Conservation (phyloP, 371 early-diverging fungal species). For the Choanephora cucurbitarum region DNA sequence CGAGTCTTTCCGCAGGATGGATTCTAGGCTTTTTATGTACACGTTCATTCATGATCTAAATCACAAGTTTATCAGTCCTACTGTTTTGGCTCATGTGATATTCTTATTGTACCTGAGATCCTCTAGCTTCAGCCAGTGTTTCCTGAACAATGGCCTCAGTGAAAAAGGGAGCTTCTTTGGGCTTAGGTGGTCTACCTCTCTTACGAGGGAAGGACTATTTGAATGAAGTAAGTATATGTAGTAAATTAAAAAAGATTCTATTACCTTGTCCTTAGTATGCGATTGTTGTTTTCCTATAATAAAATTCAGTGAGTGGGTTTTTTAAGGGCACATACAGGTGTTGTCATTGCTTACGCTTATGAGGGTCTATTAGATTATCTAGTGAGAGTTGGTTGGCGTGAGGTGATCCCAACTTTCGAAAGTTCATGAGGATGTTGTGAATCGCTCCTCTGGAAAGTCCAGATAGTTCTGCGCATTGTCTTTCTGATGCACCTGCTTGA, state of each 20-base stretch:
- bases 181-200: constrained; percentile 38
- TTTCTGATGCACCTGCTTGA: constrained; percentile 52
- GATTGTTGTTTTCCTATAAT: too few relatives aligned
- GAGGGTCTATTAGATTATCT: background rate
- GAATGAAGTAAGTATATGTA: too few relatives aligned
- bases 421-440: constrained; percentile 43
- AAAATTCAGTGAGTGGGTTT: background rate
- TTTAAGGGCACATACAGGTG: background rate
- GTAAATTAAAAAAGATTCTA: background rate
- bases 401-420: constrained; percentile 42
- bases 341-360: background rate
- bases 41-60: background rate
- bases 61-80: background rate
- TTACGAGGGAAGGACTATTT: constrained; percentile 21
- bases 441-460: constrained; percentile 44
- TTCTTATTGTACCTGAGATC: constrained; percentile 12
- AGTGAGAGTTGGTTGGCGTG: constrained; percentile 27
- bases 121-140: constrained; percentile 14
- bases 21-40: constrained; percentile 2
- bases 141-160: constrained; percentile 13
- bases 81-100: constrained; percentile 1
- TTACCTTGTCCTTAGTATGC: background rate
- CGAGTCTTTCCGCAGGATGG: constrained; percentile 17
- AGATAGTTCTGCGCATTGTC: constrained; percentile 36
- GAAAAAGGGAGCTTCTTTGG: constrained; percentile 17